A percentile compares a stretch with the other conserved stretches of the same genome.
Conservation (phyloP, 768 basidiomycete genomes). For the Lenzites betulinus region DNA sequence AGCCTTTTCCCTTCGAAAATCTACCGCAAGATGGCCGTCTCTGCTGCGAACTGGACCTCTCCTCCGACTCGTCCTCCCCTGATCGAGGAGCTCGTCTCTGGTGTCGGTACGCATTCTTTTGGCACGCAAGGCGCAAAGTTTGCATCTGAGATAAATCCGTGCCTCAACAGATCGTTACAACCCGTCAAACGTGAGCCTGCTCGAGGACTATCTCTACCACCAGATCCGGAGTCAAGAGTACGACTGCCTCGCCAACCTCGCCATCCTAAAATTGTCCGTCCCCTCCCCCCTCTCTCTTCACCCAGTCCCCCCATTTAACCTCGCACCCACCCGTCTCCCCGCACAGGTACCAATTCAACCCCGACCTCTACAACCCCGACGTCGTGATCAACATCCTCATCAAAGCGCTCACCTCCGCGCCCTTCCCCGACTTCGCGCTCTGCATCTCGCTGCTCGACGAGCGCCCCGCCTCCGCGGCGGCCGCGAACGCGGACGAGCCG, state of each 20-base stretch:
- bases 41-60: slow-evolving; percentile 64
- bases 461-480: slow-evolving; percentile 47
- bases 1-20: neutral
- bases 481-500: slow-evolving; percentile 72
- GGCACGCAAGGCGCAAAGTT: neutral
- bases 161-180: slow-evolving; percentile 87
- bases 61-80: slow-evolving; percentile 81
- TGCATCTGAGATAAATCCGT: neutral
- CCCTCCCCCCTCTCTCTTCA: neutral
- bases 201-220: slow-evolving; percentile 96
- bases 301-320: neutral
- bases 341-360: slow-evolving; percentile 92
- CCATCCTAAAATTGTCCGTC: slow-evolving; percentile 86
- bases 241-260: slow-evolving; percentile 93
- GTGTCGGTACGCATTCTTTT: slow-evolving; percentile 64
- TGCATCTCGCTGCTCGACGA: slow-evolving; percentile 92
- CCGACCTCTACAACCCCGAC: slow-evolving; percentile 89
- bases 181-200: slow-evolving; percentile 87
- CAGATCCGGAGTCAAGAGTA: slow-evolving; percentile 92
- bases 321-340: slow-evolving; percentile 7
- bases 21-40: slow-evolving; percentile 42
- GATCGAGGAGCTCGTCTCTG: slow-evolving; percentile 89
- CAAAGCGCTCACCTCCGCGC: slow-evolving; percentile 83
- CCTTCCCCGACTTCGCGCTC: slow-evolving; percentile 92
- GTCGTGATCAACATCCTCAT: slow-evolving; percentile 94